Evolutionary conservation across 2,329 filamentous ascomycete species (phyloP).

Genomic region (Clarireedia homoeocarpa): DNA sequence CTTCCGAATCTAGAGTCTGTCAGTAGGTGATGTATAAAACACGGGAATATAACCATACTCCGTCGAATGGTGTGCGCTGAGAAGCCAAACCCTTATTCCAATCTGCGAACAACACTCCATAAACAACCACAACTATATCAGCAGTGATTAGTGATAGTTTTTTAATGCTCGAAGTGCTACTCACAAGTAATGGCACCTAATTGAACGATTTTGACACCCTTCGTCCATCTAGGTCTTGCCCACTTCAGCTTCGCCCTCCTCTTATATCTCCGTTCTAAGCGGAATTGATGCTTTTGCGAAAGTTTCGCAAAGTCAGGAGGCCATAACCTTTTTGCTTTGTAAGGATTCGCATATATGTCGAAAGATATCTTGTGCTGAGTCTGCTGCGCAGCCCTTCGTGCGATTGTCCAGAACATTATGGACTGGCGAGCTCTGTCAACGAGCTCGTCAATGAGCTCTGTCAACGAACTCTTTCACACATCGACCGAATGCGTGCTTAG

Average conservation of each 20-base stretch:
- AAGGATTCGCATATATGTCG: slow-evolving; percentile 43
- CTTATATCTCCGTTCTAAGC: slow-evolving; percentile 73
- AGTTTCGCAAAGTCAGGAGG: slow-evolving; percentile 68
- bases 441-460: slow-evolving; percentile 7
- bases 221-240: slow-evolving; percentile 56
- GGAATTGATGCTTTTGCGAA: slow-evolving; percentile 64
- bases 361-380: slow-evolving; percentile 28
- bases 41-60: slow-evolving; percentile 33
- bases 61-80: slow-evolving; percentile 40
- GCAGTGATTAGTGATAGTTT: slow-evolving; percentile 2
- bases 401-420: slow-evolving; percentile 39
- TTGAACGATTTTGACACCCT: slow-evolving; percentile 57
- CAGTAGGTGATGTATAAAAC: slow-evolving; percentile 2
- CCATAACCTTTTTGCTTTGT: slow-evolving; percentile 65
- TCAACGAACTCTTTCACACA: slow-evolving; percentile 12
- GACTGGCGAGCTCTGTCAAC: slow-evolving; percentile 13
- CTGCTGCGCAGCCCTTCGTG: slow-evolving; percentile 34
- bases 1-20: slow-evolving; percentile 31
- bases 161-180: slow-evolving; percentile 7
- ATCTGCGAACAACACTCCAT: slow-evolving; percentile 56
- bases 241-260: slow-evolving; percentile 56
- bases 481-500: background rate
- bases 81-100: slow-evolving; percentile 33
- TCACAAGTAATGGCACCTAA: slow-evolving; percentile 26
- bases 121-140: slow-evolving; percentile 42